Percentiles rank a stretch among this genome's conserved stretches.
Evolutionary conservation across 257 asterid genomes (phyloP).

Genomic region (Ballota nigra): DNA sequence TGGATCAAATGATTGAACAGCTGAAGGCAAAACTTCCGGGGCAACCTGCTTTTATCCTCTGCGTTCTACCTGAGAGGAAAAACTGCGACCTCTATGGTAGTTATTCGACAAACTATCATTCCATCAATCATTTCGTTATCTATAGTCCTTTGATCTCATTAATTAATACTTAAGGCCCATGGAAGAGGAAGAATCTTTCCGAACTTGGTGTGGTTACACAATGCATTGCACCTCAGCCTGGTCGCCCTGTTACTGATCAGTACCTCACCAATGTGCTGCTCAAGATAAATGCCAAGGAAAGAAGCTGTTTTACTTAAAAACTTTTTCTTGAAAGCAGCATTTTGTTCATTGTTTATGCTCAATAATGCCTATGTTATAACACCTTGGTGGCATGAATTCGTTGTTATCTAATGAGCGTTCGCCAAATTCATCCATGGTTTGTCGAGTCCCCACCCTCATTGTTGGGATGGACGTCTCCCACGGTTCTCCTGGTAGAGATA

Average conservation of each 20-base stretch:
- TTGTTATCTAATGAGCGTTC: conserved; percentile 40
- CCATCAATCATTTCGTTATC: neutral
- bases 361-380: conserved; percentile 10
- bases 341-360: neutral
- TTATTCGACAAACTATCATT: neutral
- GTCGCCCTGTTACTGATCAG: conserved; percentile 56
- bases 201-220: conserved; percentile 62
- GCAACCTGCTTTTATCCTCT: conserved; percentile 52
- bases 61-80: conserved; percentile 64
- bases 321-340: neutral
- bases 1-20: conserved; percentile 48
- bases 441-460: conserved; percentile 53
- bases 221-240: conserved; percentile 53
- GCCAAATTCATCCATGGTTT: conserved; percentile 38
- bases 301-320: conserved; percentile 1
- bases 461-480: conserved; percentile 91
- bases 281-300: conserved; percentile 68
- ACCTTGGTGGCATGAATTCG: conserved; percentile 80
- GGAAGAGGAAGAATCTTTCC: conserved; percentile 61
- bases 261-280: conserved; percentile 64
- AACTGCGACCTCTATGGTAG: conserved; percentile 67
- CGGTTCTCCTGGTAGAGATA: conserved; percentile 74
- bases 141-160: neutral
- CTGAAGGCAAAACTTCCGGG: conserved; percentile 42
- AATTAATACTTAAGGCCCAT: conserved; percentile 54